phyloP scores from a whole-genome alignment of 805 yeast species.

The Ogataea trehaloabstinens region DNA sequence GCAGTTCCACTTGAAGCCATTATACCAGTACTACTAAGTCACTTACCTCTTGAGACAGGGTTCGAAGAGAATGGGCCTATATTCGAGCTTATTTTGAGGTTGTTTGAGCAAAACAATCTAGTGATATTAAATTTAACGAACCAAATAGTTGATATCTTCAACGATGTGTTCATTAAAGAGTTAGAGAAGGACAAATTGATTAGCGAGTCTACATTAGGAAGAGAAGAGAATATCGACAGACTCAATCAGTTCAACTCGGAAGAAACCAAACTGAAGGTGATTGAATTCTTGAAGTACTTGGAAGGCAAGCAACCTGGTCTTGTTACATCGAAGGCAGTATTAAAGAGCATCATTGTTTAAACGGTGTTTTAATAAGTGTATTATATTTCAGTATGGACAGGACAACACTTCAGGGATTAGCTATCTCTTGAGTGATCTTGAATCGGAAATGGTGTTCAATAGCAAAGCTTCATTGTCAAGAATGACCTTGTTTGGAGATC shows the following conservation, averaged over 20 bases:
- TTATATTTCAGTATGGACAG: neutral
- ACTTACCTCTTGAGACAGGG: constrained; percentile 84
- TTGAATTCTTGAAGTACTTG: constrained; percentile 70
- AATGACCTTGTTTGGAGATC: constrained; percentile 87
- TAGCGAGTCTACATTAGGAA: constrained; percentile 75
- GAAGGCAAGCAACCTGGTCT: constrained; percentile 63
- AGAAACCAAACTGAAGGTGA: constrained; percentile 61
- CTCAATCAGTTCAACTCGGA: constrained; percentile 74
- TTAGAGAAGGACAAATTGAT: constrained; percentile 67
- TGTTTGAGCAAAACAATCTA: constrained; percentile 64
- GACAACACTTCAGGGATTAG: neutral
- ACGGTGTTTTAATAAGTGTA: neutral
- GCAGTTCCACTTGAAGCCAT: constrained; percentile 78
- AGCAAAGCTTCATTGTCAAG: constrained; percentile 90
- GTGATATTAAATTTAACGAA: constrained; percentile 56
- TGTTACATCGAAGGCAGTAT: constrained; percentile 50
- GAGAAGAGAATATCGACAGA: constrained; percentile 78
- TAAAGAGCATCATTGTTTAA: constrained; percentile 41
- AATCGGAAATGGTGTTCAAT: constrained; percentile 82
- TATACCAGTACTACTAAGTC: constrained; percentile 68
- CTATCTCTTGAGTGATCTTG: constrained; percentile 45
- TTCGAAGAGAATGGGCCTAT: constrained; percentile 93
- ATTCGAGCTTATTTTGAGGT: constrained; percentile 68
- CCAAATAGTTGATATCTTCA: constrained; percentile 64
- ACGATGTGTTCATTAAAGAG: constrained; percentile 71